These are phyloP conservation scores for Hymenoscyphus fraxineus DNA, from an alignment of 2,329 filamentous ascomycete genomes.

Conservation along the genomic window DNA sequence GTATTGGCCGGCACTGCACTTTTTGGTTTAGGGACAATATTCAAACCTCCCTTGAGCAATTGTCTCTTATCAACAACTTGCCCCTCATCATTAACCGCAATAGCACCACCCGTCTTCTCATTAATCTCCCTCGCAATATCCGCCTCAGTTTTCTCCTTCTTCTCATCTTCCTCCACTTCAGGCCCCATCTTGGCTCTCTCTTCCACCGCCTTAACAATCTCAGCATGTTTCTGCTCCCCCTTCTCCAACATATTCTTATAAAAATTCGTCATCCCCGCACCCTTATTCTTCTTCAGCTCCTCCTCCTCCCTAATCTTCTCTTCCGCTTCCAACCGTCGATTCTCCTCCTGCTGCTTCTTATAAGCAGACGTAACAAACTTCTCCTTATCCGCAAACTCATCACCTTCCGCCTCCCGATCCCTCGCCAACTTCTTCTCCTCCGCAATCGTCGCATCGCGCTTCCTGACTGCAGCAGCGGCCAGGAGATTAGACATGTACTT, in stretches of 20 bases:
- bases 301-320: slow-evolving; percentile 63
- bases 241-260: slow-evolving; percentile 71
- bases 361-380: slow-evolving; percentile 84
- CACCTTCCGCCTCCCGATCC: slow-evolving; percentile 75
- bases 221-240: slow-evolving; percentile 65
- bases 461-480: slow-evolving; percentile 69
- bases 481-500: slow-evolving; percentile 77
- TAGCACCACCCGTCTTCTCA: slow-evolving; percentile 51
- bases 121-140: slow-evolving; percentile 67
- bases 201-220: slow-evolving; percentile 65
- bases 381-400: slow-evolving; percentile 78
- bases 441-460: slow-evolving; percentile 73
- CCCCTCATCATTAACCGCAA: slow-evolving; percentile 76
- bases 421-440: slow-evolving; percentile 76
- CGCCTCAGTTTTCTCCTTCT: slow-evolving; percentile 52
- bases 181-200: slow-evolving; percentile 45
- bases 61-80: slow-evolving; percentile 83
- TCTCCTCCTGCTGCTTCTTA: slow-evolving; percentile 75
- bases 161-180: slow-evolving; percentile 37
- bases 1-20: slow-evolving; percentile 31
- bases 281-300: slow-evolving; percentile 60
- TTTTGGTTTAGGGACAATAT: slow-evolving; percentile 64
- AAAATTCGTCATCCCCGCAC: slow-evolving; percentile 72
- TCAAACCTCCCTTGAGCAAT: slow-evolving; percentile 70
- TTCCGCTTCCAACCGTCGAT: slow-evolving; percentile 65